Conservation (phyloP, 2,329 filamentous ascomycete species). For the Fusarium brevicatenulatum region DNA sequence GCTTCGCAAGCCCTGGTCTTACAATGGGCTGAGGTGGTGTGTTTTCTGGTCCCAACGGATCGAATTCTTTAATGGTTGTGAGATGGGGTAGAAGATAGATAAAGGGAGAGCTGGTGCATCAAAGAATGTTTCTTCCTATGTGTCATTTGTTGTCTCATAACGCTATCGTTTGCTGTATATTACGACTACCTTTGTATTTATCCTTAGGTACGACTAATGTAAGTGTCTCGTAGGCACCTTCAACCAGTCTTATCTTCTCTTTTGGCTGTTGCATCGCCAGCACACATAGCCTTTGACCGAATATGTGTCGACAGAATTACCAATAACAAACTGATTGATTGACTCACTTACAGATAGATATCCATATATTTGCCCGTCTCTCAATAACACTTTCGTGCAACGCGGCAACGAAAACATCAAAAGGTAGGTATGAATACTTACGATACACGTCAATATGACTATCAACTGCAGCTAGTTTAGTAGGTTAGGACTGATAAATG, state of each 20-base stretch:
- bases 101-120: not conserved
- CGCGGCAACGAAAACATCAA: not conserved
- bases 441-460: constrained; percentile 19
- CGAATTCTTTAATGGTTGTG: not conserved
- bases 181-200: not conserved
- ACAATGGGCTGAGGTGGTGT: constrained; percentile 34
- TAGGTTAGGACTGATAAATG: not conserved
- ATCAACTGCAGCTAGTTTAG: not conserved
- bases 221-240: not conserved
- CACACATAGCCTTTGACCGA: not conserved
- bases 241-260: not conserved
- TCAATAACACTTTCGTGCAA: not conserved
- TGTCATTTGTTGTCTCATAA: not conserved
- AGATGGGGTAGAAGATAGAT: constrained; percentile 8
- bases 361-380: not conserved
- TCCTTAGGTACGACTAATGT: too few relatives aligned
- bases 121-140: not conserved
- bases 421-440: not conserved
- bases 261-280: not conserved
- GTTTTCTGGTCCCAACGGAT: constrained; percentile 24
- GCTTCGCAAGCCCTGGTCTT: constrained; percentile 11
- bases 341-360: not conserved
- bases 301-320: not conserved
- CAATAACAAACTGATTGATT: not conserved
- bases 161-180: not conserved